A percentile compares a stretch with the other conserved stretches of the same genome.
phyloP scores from a whole-genome alignment of 306 rosid species.

The Casuarina equisetifolia region DNA sequence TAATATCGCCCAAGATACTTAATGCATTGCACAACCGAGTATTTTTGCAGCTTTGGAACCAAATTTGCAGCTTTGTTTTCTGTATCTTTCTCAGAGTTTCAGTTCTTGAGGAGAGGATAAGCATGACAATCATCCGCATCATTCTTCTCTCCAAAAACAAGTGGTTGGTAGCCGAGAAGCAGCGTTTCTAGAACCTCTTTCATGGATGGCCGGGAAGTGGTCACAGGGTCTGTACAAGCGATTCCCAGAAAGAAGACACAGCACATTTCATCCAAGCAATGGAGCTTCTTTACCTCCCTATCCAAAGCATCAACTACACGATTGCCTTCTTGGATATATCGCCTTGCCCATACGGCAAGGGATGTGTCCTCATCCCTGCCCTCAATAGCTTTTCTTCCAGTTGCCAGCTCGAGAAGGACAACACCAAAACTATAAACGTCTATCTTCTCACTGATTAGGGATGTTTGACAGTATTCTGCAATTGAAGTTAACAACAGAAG shows the following conservation, averaged over 20 bases:
- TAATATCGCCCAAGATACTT: too few species aligned
- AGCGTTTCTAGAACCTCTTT: constrained; percentile 53
- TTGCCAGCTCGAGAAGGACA: constrained; percentile 48
- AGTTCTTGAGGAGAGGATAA: too few species aligned
- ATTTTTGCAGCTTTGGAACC: too few species aligned
- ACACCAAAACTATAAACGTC: not conserved
- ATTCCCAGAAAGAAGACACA: constrained; percentile 63
- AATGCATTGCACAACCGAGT: too few species aligned
- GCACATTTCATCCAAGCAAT: constrained; percentile 42
- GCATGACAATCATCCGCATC: too few species aligned
- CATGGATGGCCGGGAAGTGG: constrained; percentile 75
- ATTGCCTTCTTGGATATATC: constrained; percentile 37
- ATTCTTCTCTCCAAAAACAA: constrained; percentile 25
- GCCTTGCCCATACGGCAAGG: constrained; percentile 72
- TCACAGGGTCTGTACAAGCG: constrained; percentile 49
- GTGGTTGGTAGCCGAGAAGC: constrained; percentile 23
- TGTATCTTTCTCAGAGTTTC: too few species aligned
- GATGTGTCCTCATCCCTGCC: constrained; percentile 57
- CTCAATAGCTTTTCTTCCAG: constrained; percentile 59
- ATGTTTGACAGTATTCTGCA: constrained; percentile 67
- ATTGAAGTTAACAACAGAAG: constrained; percentile 4
- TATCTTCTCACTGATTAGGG: constrained; percentile 22
- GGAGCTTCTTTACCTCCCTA: constrained; percentile 31
- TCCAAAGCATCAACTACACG: constrained; percentile 52
- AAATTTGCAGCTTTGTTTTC: not conserved